Conservation (phyloP, 1,139 yeast genomes). For the Pichia sp. region DNA sequence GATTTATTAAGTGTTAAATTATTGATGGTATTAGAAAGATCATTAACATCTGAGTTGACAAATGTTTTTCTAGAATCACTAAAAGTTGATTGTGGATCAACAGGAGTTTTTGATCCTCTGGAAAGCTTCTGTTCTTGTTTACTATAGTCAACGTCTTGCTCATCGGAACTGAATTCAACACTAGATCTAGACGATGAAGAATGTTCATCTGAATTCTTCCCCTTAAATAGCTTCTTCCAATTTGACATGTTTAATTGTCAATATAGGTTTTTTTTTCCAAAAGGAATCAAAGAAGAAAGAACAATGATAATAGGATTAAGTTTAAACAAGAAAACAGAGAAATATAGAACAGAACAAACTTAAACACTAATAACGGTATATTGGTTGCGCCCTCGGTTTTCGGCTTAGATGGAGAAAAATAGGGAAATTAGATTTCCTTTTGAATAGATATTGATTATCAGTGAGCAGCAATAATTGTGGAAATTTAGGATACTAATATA, state of each 20-base stretch:
- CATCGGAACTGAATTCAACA: constrained; percentile 6
- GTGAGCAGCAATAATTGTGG: too few relatives aligned
- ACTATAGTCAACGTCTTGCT: neutral
- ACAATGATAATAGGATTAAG: too few relatives aligned
- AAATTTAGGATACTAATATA: too few relatives aligned
- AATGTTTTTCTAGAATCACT: constrained; percentile 24
- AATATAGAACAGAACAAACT: too few relatives aligned
- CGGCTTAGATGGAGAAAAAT: too few relatives aligned
- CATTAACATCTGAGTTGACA: constrained; percentile 17
- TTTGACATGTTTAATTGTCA: constrained; percentile 22
- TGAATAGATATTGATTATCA: too few relatives aligned
- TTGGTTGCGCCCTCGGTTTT: too few relatives aligned
- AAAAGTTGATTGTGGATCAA: constrained; percentile 11
- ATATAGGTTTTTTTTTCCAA: too few relatives aligned
- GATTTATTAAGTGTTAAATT: constrained; percentile 3
- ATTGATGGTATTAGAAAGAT: constrained; percentile 11
- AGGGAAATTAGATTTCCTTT: too few relatives aligned
- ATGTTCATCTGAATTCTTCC: constrained; percentile 7
- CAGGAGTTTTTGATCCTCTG: constrained; percentile 6
- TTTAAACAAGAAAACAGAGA: too few relatives aligned
- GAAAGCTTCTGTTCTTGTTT: constrained; percentile 3
- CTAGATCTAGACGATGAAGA: constrained; percentile 7
- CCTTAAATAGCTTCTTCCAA: constrained; percentile 28
- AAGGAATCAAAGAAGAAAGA: too few relatives aligned
- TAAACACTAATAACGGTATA: too few relatives aligned